Evolutionary conservation across 129 eudicot genomes (phyloP).

Genomic region (Tagetes erecta): DNA sequence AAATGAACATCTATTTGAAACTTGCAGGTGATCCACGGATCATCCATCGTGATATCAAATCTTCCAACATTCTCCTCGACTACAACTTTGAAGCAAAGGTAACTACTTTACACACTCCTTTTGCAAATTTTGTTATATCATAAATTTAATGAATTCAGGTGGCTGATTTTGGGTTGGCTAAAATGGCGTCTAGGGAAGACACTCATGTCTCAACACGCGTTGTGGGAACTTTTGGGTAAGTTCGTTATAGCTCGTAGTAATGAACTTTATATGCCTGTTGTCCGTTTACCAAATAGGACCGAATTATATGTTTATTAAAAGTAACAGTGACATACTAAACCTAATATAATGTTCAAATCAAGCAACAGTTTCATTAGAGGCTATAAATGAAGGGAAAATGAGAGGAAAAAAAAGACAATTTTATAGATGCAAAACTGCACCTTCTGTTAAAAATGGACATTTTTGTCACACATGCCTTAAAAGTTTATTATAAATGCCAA

Average conservation of each 20-base stretch:
- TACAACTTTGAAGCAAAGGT: conserved; percentile 85
- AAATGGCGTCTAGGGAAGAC: conserved; percentile 62
- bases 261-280: background rate
- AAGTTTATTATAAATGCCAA: too few species aligned
- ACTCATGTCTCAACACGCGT: conserved; percentile 93
- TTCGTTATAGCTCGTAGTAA: background rate
- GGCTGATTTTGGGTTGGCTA: conserved; percentile 95
- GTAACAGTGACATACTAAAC: too few species aligned
- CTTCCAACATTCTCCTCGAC: conserved; percentile 83
- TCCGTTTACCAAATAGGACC: background rate
- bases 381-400: too few species aligned
- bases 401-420: too few species aligned
- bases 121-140: conserved; percentile 15
- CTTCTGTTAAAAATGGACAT: too few species aligned
- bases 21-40: conserved; percentile 74
- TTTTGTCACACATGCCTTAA: too few species aligned
- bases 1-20: conserved; percentile 2
- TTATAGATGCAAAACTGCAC: too few species aligned
- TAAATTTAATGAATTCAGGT: conserved; percentile 48
- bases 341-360: too few species aligned
- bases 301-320: too few species aligned
- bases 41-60: conserved; percentile 90
- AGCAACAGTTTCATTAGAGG: too few species aligned
- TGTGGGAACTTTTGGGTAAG: conserved; percentile 95
- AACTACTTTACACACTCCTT: background rate